Evolutionary conservation across 768 basidiomycete species (phyloP).

Genomic region (Plicaturopsis crispa): DNA sequence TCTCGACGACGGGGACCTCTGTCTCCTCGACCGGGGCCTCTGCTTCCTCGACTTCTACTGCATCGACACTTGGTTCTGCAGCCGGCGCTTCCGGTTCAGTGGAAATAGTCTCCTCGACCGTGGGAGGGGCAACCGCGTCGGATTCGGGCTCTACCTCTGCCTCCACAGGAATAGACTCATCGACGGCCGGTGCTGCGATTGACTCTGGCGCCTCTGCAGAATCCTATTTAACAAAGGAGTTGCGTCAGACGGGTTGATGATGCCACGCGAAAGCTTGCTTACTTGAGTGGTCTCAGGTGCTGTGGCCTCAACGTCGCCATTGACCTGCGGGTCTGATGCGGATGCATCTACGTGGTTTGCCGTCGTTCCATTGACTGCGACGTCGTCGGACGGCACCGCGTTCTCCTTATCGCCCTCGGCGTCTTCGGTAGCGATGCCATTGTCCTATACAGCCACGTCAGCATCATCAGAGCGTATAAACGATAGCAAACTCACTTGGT

Average conservation of each 20-base stretch:
- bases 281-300: conserved; percentile 1
- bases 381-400: no score
- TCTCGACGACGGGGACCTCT: background rate
- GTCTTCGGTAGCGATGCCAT: no score
- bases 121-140: background rate
- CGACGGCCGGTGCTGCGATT: no score
- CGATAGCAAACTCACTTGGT: no score
- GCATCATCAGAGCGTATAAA: no score
- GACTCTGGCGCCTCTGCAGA: no score
- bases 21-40: background rate
- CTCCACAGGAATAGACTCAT: background rate
- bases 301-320: background rate
- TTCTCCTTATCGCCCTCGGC: no score
- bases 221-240: no score
- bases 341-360: background rate
- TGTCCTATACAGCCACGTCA: no score
- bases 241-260: conserved; percentile 1
- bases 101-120: conserved; percentile 1
- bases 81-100: background rate
- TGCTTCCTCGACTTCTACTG: conserved; percentile 1
- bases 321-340: background rate
- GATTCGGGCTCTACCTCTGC: background rate
- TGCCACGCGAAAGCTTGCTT: background rate
- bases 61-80: background rate
- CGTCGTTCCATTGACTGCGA: no score